Evolutionary conservation across 2,329 filamentous ascomycete species (phyloP).

Genomic region (Penicillium verrucosum): DNA sequence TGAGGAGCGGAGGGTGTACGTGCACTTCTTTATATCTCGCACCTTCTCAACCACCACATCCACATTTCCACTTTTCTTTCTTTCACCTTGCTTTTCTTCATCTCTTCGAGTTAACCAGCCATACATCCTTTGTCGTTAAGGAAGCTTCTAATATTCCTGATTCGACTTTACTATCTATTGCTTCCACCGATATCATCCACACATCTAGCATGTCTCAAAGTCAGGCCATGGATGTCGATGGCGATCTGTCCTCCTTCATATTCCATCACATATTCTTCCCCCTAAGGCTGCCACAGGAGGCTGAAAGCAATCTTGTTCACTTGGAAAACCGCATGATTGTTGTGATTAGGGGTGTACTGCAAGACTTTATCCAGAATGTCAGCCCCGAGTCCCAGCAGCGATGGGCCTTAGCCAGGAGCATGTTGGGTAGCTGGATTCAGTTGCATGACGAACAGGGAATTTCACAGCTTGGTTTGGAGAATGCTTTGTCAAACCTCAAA

Average conservation of each 20-base stretch:
- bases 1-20: too few species aligned
- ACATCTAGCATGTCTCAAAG: too few species aligned
- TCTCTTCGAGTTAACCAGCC: too few species aligned
- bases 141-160: too few species aligned
- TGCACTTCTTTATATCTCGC: too few species aligned
- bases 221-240: not conserved
- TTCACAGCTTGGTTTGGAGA: not conserved
- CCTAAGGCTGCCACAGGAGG: not conserved
- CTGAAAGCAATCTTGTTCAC: not conserved
- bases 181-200: too few species aligned
- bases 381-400: not conserved
- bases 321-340: constrained; percentile 15
- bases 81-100: too few species aligned
- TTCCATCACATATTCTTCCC: not conserved
- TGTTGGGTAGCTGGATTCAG: not conserved
- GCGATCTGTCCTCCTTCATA: not conserved
- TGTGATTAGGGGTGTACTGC: not conserved
- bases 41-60: too few species aligned
- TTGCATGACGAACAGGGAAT: not conserved
- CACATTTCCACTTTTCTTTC: too few species aligned
- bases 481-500: not conserved
- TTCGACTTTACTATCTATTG: too few species aligned
- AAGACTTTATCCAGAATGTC: not conserved
- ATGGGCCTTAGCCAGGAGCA: not conserved
- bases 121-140: too few species aligned